Conservation (phyloP, 2,329 filamentous ascomycete species). For the Coccinonectria pachysandricola region DNA sequence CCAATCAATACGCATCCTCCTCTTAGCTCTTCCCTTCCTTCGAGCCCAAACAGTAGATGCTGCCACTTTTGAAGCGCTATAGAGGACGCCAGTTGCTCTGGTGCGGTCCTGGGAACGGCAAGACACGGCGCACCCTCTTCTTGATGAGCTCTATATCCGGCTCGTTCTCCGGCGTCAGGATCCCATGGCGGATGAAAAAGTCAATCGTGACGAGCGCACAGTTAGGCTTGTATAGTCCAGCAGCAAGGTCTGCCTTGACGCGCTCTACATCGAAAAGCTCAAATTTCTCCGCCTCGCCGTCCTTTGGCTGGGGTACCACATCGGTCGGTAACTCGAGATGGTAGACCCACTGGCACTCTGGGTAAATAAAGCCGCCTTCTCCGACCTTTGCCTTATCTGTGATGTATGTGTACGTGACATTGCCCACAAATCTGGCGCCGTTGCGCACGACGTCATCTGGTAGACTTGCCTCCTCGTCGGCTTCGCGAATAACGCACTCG, state of each 20-base stretch:
- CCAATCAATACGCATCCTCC: no score
- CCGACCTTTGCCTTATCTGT: slow-evolving; percentile 67
- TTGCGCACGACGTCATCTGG: slow-evolving; percentile 57
- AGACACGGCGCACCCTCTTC: slow-evolving; percentile 61
- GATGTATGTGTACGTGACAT: slow-evolving; percentile 77
- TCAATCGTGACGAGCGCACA: slow-evolving; percentile 77
- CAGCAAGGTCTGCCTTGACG: slow-evolving; percentile 56
- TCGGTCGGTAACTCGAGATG: slow-evolving; percentile 67
- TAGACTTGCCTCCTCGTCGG: slow-evolving; percentile 79
- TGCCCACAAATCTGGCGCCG: slow-evolving; percentile 50
- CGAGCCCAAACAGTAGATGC: no score
- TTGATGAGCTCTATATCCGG: slow-evolving; percentile 66
- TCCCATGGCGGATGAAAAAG: slow-evolving; percentile 79
- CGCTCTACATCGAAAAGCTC: slow-evolving; percentile 68
- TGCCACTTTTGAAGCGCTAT: no score
- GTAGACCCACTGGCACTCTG: slow-evolving; percentile 86
- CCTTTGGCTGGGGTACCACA: slow-evolving; percentile 63
- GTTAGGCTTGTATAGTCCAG: slow-evolving; percentile 84
- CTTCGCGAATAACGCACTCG: slow-evolving; percentile 76
- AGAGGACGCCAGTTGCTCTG: slow-evolving; percentile 29
- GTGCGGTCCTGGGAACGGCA: slow-evolving; percentile 70
- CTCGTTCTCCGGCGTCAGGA: slow-evolving; percentile 72
- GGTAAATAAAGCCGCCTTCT: slow-evolving; percentile 73
- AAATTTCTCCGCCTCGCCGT: slow-evolving; percentile 84
- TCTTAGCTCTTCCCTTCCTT: no score